These are phyloP conservation scores for Solanum piurae DNA, from an alignment of 257 asterid species.

Conservation along the genomic window DNA sequence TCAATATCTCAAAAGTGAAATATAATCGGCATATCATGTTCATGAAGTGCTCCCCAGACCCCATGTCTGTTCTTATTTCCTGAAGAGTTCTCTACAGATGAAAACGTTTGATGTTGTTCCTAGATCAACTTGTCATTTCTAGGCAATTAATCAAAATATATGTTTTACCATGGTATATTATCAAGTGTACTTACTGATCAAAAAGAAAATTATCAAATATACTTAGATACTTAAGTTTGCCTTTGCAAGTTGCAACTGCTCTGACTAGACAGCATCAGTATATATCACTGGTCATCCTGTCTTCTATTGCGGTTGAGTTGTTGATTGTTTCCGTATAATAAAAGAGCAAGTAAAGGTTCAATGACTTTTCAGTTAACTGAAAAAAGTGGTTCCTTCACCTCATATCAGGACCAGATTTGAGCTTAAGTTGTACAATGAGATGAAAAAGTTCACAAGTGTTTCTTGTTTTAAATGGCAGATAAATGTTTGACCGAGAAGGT, in stretches of 20 bases:
- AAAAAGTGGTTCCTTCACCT: background rate
- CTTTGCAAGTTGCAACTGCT: background rate
- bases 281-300: background rate
- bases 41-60: background rate
- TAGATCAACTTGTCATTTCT: background rate
- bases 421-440: background rate
- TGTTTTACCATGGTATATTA: background rate
- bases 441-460: conserved; percentile 3
- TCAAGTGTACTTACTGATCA: background rate
- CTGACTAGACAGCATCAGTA: background rate
- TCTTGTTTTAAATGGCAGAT: conserved; percentile 22
- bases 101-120: background rate
- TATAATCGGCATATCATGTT: background rate
- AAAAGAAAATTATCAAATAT: background rate
- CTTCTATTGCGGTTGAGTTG: background rate
- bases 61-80: background rate
- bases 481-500: conserved; percentile 40
- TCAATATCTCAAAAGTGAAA: background rate
- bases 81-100: background rate
- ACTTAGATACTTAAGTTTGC: background rate
- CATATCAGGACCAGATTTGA: background rate
- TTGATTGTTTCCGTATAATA: background rate
- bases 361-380: background rate
- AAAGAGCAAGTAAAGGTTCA: background rate
- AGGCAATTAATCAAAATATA: background rate